Percentiles rank a stretch among this genome's conserved stretches.
Conservation (phyloP, 129 eudicot species). For the Cynara cardunculus region DNA sequence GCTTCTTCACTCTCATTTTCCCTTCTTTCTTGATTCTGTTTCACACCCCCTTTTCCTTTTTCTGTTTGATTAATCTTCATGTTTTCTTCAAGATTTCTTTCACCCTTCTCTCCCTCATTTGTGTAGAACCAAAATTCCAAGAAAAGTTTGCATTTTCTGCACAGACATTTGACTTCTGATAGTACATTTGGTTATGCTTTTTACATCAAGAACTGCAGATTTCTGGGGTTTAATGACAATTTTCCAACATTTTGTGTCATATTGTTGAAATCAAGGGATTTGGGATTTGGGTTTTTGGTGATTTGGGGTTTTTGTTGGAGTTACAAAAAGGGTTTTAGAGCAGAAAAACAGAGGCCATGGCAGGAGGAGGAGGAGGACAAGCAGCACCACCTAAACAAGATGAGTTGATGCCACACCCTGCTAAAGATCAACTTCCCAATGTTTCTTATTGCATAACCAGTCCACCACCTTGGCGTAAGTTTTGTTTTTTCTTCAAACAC, state of each 20-base stretch:
- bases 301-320: conserved; percentile 15
- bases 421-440: conserved; percentile 76
- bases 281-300: neutral
- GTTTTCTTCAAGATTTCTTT: conserved; percentile 12
- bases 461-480: conserved; percentile 92
- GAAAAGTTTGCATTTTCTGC: neutral
- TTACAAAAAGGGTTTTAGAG: conserved; percentile 4
- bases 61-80: neutral
- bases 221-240: conserved; percentile 13
- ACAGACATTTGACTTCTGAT: neutral
- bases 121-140: neutral
- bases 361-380: conserved; percentile 59
- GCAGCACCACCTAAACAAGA: conserved; percentile 77
- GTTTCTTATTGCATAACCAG: conserved; percentile 79
- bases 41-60: conserved; percentile 12
- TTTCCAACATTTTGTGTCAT: conserved; percentile 13
- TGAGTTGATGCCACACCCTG: conserved; percentile 69
- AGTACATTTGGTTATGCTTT: conserved; percentile 13
- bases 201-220: conserved; percentile 7
- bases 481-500: neutral
- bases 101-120: neutral
- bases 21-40: conserved; percentile 18
- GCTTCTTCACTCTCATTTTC: conserved; percentile 15
- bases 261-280: conserved; percentile 21
- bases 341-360: conserved; percentile 37